Base-by-base conservation (phyloP, 2,329 filamentous ascomycete species). In the Amesomyces nigricolor region DNA sequence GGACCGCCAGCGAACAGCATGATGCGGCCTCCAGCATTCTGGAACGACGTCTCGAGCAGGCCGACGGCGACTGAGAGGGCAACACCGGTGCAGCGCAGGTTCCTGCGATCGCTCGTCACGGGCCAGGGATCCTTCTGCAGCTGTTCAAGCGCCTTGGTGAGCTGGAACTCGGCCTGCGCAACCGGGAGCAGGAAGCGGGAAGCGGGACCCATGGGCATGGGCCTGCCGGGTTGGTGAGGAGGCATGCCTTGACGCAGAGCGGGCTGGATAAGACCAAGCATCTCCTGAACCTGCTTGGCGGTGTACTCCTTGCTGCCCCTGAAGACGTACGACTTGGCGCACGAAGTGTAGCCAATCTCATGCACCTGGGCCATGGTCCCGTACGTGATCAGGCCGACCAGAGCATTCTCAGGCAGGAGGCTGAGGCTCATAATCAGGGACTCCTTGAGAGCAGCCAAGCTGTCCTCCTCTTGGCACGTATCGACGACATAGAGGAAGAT, bases 261-360 rank as follows among this genome's bases (percentile, higher is more conserved):
- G 22, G 88, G 78, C 17, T 87, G 81, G 47, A 86, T 78, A 53
- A 96, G 79, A 29, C 91, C 94, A 49, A 99, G 85, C 94, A 99
- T 99, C 68, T 99, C 94, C 72, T 97, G 92, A n/a, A 99, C 91
- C 70, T 97, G 91, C 75, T 97, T 97, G 52, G 91, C 89, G n/a
- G 86, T 81, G 72, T 99, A 99, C 67, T 99, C 94, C 77, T 97
- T 99, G 78, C 86, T 96, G 39, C 94, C 94, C 54, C 92, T 85
- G 80, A 99, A 99, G 42, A 99, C 94, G 67, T 96, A 99, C 5
- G 92, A 96, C 74, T 97, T 99, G 62, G 94, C 90, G 73, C 94
- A 99, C 73, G 97, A 94, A 53, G 89, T 91, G 70, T 99, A 99
- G 53, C 94, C 94, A 63, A 99, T 89, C 73, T 99, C 94, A 70